Evolutionary conservation across 345 rosid species (phyloP).

Genomic region (Euphorbia lathyris): DNA sequence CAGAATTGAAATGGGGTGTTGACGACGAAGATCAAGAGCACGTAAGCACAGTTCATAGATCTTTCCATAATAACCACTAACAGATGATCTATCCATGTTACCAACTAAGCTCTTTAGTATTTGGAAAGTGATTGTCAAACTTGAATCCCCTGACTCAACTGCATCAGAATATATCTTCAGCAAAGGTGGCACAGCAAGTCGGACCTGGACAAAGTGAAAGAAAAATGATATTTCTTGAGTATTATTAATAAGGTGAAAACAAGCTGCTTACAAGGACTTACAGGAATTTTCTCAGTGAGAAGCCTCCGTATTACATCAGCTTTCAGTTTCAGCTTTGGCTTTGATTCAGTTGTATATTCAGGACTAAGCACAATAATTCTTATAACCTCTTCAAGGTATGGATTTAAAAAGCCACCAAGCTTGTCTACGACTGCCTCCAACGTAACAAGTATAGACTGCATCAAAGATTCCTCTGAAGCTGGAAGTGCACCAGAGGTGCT

Average conservation of each 20-base stretch:
- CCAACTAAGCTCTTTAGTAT: conserved; percentile 60
- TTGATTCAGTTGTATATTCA: conserved; percentile 50
- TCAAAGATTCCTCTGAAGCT: conserved; percentile 34
- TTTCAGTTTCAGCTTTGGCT: conserved; percentile 61
- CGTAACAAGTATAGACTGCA: conserved; percentile 65
- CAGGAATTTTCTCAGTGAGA: conserved; percentile 73
- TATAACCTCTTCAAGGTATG: conserved; percentile 71
- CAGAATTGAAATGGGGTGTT: conserved; percentile 49
- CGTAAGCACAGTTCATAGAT: conserved; percentile 79
- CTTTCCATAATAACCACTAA: conserved; percentile 54
- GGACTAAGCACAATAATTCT: conserved; percentile 60
- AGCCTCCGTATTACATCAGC: conserved; percentile 64
- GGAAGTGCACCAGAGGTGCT: conserved; percentile 9
- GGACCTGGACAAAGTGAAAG: conserved; percentile 50
- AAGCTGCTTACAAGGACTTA: conserved; percentile 34
- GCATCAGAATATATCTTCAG: conserved; percentile 58
- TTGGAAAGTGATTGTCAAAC: conserved; percentile 66
- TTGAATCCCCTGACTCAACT: conserved; percentile 68
- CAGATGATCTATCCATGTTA: conserved; percentile 72
- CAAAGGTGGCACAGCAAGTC: conserved; percentile 78
- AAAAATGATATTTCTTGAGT: conserved; percentile 2
- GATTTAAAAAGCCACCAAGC: conserved; percentile 88
- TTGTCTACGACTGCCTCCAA: conserved; percentile 83
- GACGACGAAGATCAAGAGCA: conserved; percentile 83
- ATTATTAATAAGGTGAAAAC: neutral